Conservation (phyloP, 2,329 filamentous ascomycete genomes). For the Alternaria atra region DNA sequence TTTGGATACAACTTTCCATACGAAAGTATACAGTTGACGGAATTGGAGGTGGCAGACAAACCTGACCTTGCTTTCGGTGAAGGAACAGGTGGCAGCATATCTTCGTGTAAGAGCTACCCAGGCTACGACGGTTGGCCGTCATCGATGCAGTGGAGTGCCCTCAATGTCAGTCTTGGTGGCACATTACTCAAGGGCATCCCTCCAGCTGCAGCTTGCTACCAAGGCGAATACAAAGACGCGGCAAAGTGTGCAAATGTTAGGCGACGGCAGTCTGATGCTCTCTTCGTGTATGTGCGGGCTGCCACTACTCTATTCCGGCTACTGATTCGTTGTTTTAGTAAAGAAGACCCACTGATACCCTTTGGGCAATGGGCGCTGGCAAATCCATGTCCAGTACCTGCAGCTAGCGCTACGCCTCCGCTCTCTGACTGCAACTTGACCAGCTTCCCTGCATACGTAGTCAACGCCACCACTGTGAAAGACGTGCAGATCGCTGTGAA, state of each 20-base stretch:
- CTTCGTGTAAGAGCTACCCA: slow-evolving; percentile 37
- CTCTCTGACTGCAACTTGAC: slow-evolving; percentile 30
- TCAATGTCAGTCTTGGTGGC: slow-evolving; percentile 35
- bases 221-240: slow-evolving; percentile 29
- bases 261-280: slow-evolving; percentile 18
- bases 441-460: slow-evolving; percentile 35
- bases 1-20: slow-evolving; percentile 37
- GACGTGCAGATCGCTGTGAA: slow-evolving; percentile 41
- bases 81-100: slow-evolving; percentile 1
- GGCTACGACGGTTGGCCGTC: slow-evolving; percentile 39
- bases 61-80: slow-evolving; percentile 35
- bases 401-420: slow-evolving; percentile 9
- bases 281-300: slow-evolving; percentile 29
- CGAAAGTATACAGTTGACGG: slow-evolving; percentile 31
- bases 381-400: slow-evolving; percentile 28
- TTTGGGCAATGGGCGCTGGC: slow-evolving; percentile 32
- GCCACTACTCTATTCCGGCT: neutral
- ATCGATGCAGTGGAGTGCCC: slow-evolving; percentile 27
- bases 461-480: slow-evolving; percentile 35
- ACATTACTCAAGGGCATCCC: slow-evolving; percentile 35
- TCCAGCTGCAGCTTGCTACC: slow-evolving; percentile 40
- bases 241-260: slow-evolving; percentile 25
- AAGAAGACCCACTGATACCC: slow-evolving; percentile 37
- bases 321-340: slow-evolving; percentile 17
- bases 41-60: slow-evolving; percentile 31